phyloP scores from a whole-genome alignment of 2,329 filamentous ascomycete genomes.

The Ophiocordyceps sinensis region DNA sequence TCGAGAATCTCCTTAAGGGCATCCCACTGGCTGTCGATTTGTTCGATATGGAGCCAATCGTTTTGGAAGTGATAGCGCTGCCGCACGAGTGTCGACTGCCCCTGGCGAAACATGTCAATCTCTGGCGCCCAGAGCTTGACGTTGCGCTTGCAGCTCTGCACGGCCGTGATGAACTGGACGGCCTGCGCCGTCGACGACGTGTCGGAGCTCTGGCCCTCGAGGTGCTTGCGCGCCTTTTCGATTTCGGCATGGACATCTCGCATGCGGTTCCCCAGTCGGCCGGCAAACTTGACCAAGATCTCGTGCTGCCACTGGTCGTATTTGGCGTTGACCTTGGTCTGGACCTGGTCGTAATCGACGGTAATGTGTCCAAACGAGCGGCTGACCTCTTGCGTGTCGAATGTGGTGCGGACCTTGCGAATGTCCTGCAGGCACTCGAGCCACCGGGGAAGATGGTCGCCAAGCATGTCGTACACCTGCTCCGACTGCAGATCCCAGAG shows the following conservation, averaged over 20 bases:
- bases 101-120: constrained; percentile 89
- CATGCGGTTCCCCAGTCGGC: constrained; percentile 78
- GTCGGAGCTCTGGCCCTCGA: constrained; percentile 85
- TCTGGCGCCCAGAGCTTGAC: constrained; percentile 91
- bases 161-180: constrained; percentile 95
- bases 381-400: constrained; percentile 91
- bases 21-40: constrained; percentile 93
- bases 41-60: constrained; percentile 92
- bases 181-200: constrained; percentile 92
- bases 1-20: constrained; percentile 82
- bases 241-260: constrained; percentile 85
- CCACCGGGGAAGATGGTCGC: constrained; percentile 86
- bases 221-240: constrained; percentile 74
- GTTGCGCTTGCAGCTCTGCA: constrained; percentile 90
- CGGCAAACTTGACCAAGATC: constrained; percentile 84
- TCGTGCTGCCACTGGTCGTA: constrained; percentile 99
- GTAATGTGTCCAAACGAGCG: constrained; percentile 86
- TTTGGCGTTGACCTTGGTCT: constrained; percentile 96
- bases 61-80: constrained; percentile 87
- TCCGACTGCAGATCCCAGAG: constrained; percentile 96
- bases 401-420: constrained; percentile 85
- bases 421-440: constrained; percentile 94
- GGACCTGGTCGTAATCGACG: constrained; percentile 96
- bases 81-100: constrained; percentile 78
- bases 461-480: constrained; percentile 82